phyloP scores from a whole-genome alignment of 495 filamentous ascomycete genomes.

The Aspergillus homomorphus region DNA sequence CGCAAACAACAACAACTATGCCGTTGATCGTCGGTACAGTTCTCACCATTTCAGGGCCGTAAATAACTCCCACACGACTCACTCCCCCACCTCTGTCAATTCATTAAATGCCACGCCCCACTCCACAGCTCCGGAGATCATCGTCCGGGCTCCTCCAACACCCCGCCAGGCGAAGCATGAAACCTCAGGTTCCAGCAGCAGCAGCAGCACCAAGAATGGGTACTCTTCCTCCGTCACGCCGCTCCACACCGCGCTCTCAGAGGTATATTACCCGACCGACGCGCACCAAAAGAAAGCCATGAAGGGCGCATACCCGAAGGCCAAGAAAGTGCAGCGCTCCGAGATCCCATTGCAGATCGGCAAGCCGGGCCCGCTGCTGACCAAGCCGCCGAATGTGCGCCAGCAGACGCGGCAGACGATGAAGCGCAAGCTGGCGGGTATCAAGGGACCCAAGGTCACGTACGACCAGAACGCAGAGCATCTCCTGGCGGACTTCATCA shows the following conservation, averaged over 20 bases:
- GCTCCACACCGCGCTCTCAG: constrained; percentile 18
- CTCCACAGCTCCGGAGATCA: constrained; percentile 15
- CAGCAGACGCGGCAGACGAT: constrained; percentile 19
- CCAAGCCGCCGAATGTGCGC: constrained; percentile 1
- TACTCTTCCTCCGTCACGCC: too few relatives aligned
- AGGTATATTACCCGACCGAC: constrained; percentile 27
- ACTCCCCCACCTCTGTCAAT: constrained; percentile 12
- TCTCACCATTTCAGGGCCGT: too few relatives aligned
- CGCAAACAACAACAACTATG: too few relatives aligned
- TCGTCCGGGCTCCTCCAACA: constrained; percentile 25
- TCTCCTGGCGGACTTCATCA: constrained; percentile 22
- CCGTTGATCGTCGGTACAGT: background rate
- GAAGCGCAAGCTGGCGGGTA: constrained; percentile 22
- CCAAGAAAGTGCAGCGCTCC: constrained; percentile 17
- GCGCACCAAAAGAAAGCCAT: constrained; percentile 19
- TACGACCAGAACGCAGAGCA: constrained; percentile 23
- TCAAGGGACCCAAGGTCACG: constrained; percentile 29
- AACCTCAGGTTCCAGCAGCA: constrained; percentile 1
- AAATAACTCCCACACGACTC: background rate
- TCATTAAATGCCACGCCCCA: background rate
- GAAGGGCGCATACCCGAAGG: constrained; percentile 24
- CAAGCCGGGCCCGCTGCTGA: constrained; percentile 11
- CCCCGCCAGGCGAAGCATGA: constrained; percentile 18
- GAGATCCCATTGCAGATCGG: constrained; percentile 10
- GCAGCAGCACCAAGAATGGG: too few relatives aligned